Evolutionary conservation across 495 filamentous ascomycete species (phyloP).

Genomic region (Penicillium psychrofluorescens): DNA sequence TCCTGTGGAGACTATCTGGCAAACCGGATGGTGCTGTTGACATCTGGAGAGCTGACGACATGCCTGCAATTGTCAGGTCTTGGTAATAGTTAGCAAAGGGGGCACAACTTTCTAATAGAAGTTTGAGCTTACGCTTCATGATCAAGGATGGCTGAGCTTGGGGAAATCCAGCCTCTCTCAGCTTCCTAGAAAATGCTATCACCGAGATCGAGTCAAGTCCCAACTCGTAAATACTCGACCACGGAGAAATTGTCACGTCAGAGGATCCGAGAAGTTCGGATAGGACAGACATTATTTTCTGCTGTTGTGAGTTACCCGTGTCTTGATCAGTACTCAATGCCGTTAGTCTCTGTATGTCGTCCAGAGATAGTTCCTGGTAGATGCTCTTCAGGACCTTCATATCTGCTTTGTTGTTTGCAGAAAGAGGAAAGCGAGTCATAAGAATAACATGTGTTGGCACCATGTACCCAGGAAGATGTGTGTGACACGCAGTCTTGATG

Average conservation of each 20-base stretch:
- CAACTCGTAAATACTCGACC: slow-evolving; percentile 69
- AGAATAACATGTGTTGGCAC: slow-evolving; percentile 44
- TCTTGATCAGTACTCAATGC: slow-evolving; percentile 23
- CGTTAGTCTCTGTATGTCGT: slow-evolving; percentile 49
- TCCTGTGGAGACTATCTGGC: slow-evolving; percentile 25
- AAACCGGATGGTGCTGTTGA: slow-evolving; percentile 2
- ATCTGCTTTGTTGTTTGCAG: slow-evolving; percentile 41
- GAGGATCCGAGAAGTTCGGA: slow-evolving; percentile 37
- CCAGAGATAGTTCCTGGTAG: slow-evolving; percentile 47
- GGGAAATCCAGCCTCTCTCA: slow-evolving; percentile 46
- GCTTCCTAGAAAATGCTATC: slow-evolving; percentile 50
- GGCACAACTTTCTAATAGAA: background rate
- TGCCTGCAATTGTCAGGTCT: slow-evolving; percentile 45
- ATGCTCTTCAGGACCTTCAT: slow-evolving; percentile 40
- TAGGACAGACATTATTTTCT: slow-evolving; percentile 45
- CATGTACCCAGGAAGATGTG: slow-evolving; percentile 46
- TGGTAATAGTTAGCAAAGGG: slow-evolving; percentile 3
- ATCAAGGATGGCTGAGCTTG: slow-evolving; percentile 55
- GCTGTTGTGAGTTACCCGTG: slow-evolving; percentile 28
- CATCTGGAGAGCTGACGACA: slow-evolving; percentile 36
- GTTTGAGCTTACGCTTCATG: slow-evolving; percentile 45
- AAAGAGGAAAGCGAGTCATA: slow-evolving; percentile 33
- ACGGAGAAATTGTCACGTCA: slow-evolving; percentile 34
- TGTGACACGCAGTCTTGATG: slow-evolving; percentile 29
- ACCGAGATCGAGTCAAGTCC: slow-evolving; percentile 79